Evolutionary conservation across 371 early-diverging fungal genomes (phyloP).

Genomic region (Coemansia linderi): DNA sequence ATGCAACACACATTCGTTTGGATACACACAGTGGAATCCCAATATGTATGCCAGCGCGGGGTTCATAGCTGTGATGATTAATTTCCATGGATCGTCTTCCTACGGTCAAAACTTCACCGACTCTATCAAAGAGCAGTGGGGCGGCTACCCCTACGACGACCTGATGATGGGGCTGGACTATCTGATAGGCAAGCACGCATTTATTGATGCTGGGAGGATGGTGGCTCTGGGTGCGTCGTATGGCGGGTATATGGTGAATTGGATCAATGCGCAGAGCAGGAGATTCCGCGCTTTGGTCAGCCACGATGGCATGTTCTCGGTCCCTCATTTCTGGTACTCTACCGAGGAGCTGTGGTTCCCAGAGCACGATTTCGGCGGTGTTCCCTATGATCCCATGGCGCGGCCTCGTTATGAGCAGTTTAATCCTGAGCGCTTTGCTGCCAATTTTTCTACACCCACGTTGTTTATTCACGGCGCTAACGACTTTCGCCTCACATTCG

Average conservation of each 20-base stretch:
- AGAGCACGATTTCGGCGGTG: slow-evolving; percentile 72
- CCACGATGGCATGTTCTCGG: slow-evolving; percentile 78
- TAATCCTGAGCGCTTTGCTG: slow-evolving; percentile 69
- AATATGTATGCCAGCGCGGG: slow-evolving; percentile 74
- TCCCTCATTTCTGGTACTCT: slow-evolving; percentile 61
- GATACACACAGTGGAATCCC: slow-evolving; percentile 69
- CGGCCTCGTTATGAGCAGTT: slow-evolving; percentile 64
- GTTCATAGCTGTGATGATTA: slow-evolving; percentile 71
- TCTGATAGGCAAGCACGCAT: slow-evolving; percentile 58
- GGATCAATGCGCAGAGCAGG: slow-evolving; percentile 65
- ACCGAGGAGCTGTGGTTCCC: slow-evolving; percentile 80
- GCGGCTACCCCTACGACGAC: slow-evolving; percentile 72
- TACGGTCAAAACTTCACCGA: slow-evolving; percentile 78
- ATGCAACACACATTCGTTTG: slow-evolving; percentile 68
- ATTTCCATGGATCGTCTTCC: slow-evolving; percentile 80
- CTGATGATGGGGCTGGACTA: slow-evolving; percentile 72
- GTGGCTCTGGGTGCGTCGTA: slow-evolving; percentile 76
- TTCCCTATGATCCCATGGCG: slow-evolving; percentile 61
- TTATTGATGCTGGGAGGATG: slow-evolving; percentile 63
- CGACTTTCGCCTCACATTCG: slow-evolving; percentile 67
- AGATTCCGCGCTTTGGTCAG: slow-evolving; percentile 74
- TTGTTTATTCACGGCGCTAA: slow-evolving; percentile 72
- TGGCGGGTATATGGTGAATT: slow-evolving; percentile 82
- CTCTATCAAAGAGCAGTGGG: slow-evolving; percentile 71
- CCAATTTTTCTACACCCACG: slow-evolving; percentile 75